Evolutionary conservation across 805 yeast species (phyloP).

Genomic region (Groenewaldozyma tartarivorans): DNA sequence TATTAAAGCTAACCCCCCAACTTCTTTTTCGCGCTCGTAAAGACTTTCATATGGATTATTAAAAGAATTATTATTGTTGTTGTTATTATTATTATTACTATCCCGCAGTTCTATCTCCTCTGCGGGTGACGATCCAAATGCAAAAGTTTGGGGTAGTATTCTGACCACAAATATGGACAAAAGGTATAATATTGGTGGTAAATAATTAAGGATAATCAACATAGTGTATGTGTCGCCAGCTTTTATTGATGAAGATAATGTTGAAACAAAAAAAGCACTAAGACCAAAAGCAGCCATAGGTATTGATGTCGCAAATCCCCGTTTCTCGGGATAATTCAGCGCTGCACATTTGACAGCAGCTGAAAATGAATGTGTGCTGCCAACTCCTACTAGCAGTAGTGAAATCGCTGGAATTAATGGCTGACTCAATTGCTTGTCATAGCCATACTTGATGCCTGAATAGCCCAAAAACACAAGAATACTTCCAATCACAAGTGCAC

Average conservation of each 20-base stretch:
- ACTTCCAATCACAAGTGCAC: constrained; percentile 43
- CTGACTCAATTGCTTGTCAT: constrained; percentile 26
- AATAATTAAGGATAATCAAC: constrained; percentile 35
- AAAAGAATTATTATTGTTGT: not conserved
- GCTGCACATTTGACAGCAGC: constrained; percentile 69
- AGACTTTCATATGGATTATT: constrained; percentile 2
- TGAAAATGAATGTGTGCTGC: constrained; percentile 56
- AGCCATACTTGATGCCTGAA: constrained; percentile 44
- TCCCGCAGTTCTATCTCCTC: constrained; percentile 6
- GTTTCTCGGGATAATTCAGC: constrained; percentile 49
- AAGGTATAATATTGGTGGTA: constrained; percentile 40
- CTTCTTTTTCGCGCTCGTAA: not conserved
- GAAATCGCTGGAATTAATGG: constrained; percentile 36
- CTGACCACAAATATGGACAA: constrained; percentile 11
- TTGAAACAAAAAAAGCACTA: constrained; percentile 59
- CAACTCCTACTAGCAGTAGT: constrained; percentile 51
- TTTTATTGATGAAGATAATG: constrained; percentile 41
- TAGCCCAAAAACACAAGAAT: constrained; percentile 45
- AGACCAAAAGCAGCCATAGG: constrained; percentile 69
- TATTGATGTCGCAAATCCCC: constrained; percentile 67
- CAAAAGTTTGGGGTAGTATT: constrained; percentile 10
- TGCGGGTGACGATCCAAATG: constrained; percentile 3
- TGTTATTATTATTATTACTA: not conserved
- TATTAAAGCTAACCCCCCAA: constrained; percentile 7
- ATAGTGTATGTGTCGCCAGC: constrained; percentile 52